phyloP scores from a whole-genome alignment of 176 grass and related monocot species.

The Aegilops sharonensis region DNA sequence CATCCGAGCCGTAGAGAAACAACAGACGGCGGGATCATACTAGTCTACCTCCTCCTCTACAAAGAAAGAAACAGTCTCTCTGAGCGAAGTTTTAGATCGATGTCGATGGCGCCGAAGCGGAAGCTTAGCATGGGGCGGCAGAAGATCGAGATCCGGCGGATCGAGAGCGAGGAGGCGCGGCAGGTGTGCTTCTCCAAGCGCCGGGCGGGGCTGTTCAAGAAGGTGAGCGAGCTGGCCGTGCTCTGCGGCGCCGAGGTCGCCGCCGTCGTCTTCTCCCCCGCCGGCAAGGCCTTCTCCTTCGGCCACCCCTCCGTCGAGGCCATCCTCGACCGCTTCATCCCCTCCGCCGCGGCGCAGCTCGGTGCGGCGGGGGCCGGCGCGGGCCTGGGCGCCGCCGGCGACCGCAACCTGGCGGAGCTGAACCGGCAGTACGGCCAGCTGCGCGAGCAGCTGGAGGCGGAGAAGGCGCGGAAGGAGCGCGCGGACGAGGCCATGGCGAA shows the following conservation, averaged over 20 bases:
- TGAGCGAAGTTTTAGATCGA: neutral
- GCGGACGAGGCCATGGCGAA: conserved; percentile 12
- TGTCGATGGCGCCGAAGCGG: neutral
- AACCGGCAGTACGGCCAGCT: conserved; percentile 33
- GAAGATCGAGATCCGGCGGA: conserved; percentile 38
- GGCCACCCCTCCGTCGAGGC: conserved; percentile 44
- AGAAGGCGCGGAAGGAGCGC: conserved; percentile 31
- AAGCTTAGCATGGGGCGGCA: conserved; percentile 32
- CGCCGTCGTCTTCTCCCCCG: conserved; percentile 46
- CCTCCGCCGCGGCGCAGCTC: neutral
- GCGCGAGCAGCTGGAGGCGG: neutral
- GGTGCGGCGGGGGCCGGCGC: neutral
- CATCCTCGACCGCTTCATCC: conserved; percentile 33
- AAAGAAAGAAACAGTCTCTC: no score
- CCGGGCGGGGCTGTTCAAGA: conserved; percentile 40
- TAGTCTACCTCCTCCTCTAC: no score
- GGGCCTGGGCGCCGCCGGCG: neutral
- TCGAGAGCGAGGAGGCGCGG: conserved; percentile 25
- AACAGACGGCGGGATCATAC: no score
- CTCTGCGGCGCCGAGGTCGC: conserved; percentile 41
- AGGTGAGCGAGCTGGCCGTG: conserved; percentile 43
- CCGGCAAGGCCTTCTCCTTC: conserved; percentile 58
- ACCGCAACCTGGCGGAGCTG: neutral
- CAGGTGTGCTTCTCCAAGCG: conserved; percentile 56
- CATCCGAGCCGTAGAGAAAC: no score